Evolutionary conservation across 1,284 basidiomycete species (phyloP).

Genomic region (Tranzscheliella williamsii): DNA sequence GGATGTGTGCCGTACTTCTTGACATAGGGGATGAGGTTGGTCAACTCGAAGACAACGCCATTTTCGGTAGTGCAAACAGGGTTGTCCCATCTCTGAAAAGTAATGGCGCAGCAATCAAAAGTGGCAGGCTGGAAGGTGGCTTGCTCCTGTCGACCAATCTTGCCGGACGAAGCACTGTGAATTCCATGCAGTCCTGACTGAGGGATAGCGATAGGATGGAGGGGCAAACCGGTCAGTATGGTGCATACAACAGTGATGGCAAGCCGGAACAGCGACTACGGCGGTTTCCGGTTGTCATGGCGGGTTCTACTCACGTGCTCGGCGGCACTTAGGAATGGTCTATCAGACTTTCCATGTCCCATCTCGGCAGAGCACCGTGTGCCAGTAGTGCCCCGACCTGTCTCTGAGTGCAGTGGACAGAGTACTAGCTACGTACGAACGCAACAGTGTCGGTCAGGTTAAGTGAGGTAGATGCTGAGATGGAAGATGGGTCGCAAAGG

Average conservation of each 20-base stretch:
- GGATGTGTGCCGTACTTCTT: constrained; percentile 75
- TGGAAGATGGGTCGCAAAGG: too few relatives aligned
- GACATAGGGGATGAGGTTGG: constrained; percentile 86
- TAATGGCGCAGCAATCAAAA: constrained; percentile 89
- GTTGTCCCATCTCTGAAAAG: constrained; percentile 84
- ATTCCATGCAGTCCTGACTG: constrained; percentile 46
- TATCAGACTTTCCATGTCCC: constrained; percentile 55
- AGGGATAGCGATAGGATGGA: background rate
- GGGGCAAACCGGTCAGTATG: too few relatives aligned
- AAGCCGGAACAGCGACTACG: too few relatives aligned
- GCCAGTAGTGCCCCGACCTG: too few relatives aligned
- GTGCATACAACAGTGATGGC: too few relatives aligned
- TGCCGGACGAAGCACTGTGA: constrained; percentile 44
- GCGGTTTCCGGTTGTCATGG: background rate
- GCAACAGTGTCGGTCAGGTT: too few relatives aligned
- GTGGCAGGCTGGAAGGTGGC: constrained; percentile 66
- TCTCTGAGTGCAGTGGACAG: too few relatives aligned
- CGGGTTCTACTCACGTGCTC: constrained; percentile 29
- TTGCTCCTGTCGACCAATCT: constrained; percentile 64
- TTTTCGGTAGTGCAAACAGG: constrained; percentile 82
- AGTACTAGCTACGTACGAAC: too few relatives aligned
- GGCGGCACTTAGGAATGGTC: constrained; percentile 46
- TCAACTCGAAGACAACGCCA: constrained; percentile 57
- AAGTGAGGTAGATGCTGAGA: too few relatives aligned
- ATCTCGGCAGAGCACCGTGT: too few relatives aligned